Evolutionary conservation across 2,329 filamentous ascomycete species (phyloP).

Genomic region (Exophiala calicioides): DNA sequence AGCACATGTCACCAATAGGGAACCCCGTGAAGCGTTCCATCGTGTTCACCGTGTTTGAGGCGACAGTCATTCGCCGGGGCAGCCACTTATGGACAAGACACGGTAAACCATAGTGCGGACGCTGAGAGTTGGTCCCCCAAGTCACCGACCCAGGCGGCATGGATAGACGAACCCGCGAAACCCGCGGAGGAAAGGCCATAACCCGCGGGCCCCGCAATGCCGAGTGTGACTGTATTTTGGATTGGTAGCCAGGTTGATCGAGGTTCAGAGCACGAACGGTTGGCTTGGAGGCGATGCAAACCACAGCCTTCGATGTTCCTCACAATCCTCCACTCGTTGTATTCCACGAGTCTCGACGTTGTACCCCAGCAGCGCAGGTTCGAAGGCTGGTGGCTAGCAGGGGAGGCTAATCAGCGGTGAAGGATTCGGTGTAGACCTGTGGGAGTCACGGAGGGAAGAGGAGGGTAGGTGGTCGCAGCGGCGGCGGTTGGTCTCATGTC

Average conservation of each 20-base stretch:
- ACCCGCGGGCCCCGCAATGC: too few species aligned
- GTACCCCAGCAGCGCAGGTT: conserved; percentile 44
- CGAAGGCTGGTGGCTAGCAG: conserved; percentile 33
- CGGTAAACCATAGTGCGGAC: too few species aligned
- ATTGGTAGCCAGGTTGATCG: conserved; percentile 63
- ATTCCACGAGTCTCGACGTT: conserved; percentile 62
- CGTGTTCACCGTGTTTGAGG: too few species aligned
- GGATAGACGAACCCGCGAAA: too few species aligned
- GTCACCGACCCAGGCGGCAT: too few species aligned
- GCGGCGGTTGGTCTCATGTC: conserved; percentile 4
- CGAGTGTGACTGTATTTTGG: too few species aligned
- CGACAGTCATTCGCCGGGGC: too few species aligned
- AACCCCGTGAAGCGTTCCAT: too few species aligned
- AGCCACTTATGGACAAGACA: too few species aligned
- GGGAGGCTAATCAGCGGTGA: neutral
- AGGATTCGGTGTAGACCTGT: conserved; percentile 9
- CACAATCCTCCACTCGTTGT: conserved; percentile 56
- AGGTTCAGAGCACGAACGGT: conserved; percentile 63
- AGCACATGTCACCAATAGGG: too few species aligned
- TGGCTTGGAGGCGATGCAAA: conserved; percentile 56
- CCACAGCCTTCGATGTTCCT: conserved; percentile 55
- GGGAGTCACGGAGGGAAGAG: neutral
- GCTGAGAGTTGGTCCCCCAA: too few species aligned
- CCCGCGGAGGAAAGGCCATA: too few species aligned
- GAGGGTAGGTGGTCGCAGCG: neutral